phyloP scores from a whole-genome alignment of 2,329 filamentous ascomycete species.

The Hansfordia pulvinata region DNA sequence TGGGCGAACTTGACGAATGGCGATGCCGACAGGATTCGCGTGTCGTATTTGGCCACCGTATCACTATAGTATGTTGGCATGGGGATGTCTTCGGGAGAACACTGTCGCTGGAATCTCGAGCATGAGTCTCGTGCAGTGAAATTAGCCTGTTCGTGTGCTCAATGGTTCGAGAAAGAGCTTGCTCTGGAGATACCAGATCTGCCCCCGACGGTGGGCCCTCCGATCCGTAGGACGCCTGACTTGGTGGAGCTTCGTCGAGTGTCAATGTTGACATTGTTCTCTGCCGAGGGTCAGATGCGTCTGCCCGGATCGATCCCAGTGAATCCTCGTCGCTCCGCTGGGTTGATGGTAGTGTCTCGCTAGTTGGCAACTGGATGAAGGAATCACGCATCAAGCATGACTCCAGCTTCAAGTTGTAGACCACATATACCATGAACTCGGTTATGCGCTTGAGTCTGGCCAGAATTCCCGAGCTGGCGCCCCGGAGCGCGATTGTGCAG shows the following conservation, averaged over 20 bases:
- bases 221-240: conserved; percentile 10
- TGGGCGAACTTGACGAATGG: conserved; percentile 93
- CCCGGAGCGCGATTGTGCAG: conserved; percentile 85
- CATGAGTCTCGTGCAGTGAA: conserved; percentile 29
- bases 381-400: conserved; percentile 90
- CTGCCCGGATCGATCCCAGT: conserved; percentile 16
- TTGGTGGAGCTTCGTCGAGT: conserved; percentile 7
- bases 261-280: conserved; percentile 9
- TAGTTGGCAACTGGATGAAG: conserved; percentile 68
- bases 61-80: conserved; percentile 91
- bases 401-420: conserved; percentile 93
- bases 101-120: conserved; percentile 30
- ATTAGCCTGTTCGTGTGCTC: conserved; percentile 14
- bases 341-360: conserved; percentile 29
- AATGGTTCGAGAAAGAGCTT: conserved; percentile 6
- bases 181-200: conserved; percentile 6
- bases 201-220: conserved; percentile 7
- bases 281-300: conserved; percentile 7
- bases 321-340: conserved; percentile 22
- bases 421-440: conserved; percentile 98
- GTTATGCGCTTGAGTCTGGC: conserved; percentile 81
- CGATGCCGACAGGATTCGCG: conserved; percentile 85
- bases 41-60: conserved; percentile 86
- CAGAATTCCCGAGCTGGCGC: conserved; percentile 58
- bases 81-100: conserved; percentile 65